These are phyloP conservation scores for Phytophthora pinifolia DNA, from an alignment of 352 stramenopile species.

Conservation along the genomic window DNA sequence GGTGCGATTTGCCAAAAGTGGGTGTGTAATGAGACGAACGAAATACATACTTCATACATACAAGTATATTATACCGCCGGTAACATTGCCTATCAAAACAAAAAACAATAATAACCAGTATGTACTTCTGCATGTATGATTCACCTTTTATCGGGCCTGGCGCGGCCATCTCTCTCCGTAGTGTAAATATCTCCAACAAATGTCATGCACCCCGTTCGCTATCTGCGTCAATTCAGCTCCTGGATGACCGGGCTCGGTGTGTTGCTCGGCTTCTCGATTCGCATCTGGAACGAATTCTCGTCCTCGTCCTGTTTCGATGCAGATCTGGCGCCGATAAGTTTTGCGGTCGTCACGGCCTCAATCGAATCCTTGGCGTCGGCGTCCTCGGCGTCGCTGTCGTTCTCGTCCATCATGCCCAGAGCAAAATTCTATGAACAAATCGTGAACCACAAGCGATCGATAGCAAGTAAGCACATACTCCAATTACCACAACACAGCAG, in stretches of 20 bases:
- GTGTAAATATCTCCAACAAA: slow-evolving; percentile 30
- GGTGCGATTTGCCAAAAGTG: no score
- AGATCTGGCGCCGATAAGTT: neutral
- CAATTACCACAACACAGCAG: slow-evolving; percentile 2
- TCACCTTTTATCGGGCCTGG: slow-evolving; percentile 19
- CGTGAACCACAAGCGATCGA: neutral
- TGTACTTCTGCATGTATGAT: slow-evolving; percentile 23
- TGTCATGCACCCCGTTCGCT: neutral
- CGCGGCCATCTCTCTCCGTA: neutral
- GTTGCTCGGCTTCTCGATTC: slow-evolving; percentile 35
- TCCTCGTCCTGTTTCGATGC: slow-evolving; percentile 13
- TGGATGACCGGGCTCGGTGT: slow-evolving; percentile 68
- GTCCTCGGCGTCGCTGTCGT: slow-evolving; percentile 30
- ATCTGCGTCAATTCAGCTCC: slow-evolving; percentile 55
- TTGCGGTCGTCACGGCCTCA: slow-evolving; percentile 22
- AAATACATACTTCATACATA: no score
- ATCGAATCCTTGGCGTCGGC: slow-evolving; percentile 28
- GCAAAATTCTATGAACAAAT: slow-evolving; percentile 65
- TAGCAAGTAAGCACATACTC: neutral
- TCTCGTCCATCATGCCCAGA: slow-evolving; percentile 64
- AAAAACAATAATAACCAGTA: no score
- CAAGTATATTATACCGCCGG: no score
- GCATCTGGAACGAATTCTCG: slow-evolving; percentile 31
- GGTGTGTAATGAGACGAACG: no score
- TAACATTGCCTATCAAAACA: no score